These are phyloP conservation scores for Xanthoparmelia taractica DNA, from an alignment of 495 filamentous ascomycete genomes.

Conservation along the genomic window DNA sequence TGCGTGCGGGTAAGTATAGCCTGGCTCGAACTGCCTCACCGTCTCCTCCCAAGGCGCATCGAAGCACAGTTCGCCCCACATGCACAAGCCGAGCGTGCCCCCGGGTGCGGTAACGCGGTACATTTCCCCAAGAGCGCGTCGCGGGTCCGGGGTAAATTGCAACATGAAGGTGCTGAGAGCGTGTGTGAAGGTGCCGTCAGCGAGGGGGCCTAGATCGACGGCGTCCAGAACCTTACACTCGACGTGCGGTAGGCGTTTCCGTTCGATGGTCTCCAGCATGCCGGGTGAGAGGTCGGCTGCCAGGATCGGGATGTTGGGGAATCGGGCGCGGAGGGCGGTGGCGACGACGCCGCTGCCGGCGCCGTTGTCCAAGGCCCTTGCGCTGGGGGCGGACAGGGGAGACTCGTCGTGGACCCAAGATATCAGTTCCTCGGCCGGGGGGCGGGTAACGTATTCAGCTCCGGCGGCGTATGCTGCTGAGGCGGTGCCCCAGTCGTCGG, in stretches of 20 bases:
- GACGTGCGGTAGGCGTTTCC: slow-evolving; percentile 8
- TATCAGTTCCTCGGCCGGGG: slow-evolving; percentile 10
- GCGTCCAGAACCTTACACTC: neutral
- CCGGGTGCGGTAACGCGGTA: slow-evolving; percentile 39
- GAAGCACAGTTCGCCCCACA: slow-evolving; percentile 9
- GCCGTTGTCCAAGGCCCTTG: slow-evolving; percentile 15
- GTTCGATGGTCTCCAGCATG: slow-evolving; percentile 14
- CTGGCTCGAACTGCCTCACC: slow-evolving; percentile 7
- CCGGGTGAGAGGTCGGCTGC: slow-evolving; percentile 12
- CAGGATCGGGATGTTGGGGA: slow-evolving; percentile 14
- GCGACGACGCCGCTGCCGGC: slow-evolving; percentile 17
- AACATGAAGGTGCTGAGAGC: slow-evolving; percentile 47
- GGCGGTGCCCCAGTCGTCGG: slow-evolving; percentile 12
- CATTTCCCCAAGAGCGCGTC: slow-evolving; percentile 42
- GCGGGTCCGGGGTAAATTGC: slow-evolving; percentile 39
- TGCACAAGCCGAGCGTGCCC: slow-evolving; percentile 38
- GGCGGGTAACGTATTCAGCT: slow-evolving; percentile 9
- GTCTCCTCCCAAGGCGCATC: slow-evolving; percentile 14
- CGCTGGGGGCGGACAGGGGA: neutral
- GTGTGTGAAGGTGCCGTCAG: slow-evolving; percentile 46
- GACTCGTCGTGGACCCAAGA: slow-evolving; percentile 8
- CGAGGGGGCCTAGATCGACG: neutral
- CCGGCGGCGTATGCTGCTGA: slow-evolving; percentile 14
- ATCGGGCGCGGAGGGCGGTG: slow-evolving; percentile 11
- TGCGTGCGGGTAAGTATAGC: slow-evolving; percentile 8